Evolutionary conservation across 1,139 yeast genomes (phyloP), one percentile per base, ranked within the genome.

Genomic region (Candida sojae): DNA sequence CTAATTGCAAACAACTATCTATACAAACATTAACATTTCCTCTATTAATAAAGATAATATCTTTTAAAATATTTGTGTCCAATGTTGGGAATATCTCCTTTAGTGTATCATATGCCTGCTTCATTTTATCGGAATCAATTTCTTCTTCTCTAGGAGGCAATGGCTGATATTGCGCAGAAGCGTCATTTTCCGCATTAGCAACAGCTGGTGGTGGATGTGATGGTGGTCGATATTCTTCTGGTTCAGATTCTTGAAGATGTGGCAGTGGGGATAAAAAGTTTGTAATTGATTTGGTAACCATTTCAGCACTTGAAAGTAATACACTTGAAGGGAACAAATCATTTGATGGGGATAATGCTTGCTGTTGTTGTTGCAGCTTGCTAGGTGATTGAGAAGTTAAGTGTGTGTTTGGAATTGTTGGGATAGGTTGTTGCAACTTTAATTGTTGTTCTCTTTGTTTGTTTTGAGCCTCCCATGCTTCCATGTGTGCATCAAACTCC

Each of bases 1-100:
- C 67, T 46, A 73, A 60, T 46, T 70, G 73, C 42, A 75, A 58
- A 52, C 80, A 75, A 5, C 86, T 82, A 60, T 90, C 97, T 2
- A 90, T 87, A 46, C 93, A 86, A 8, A 78, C 79, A 26, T 92
- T 96, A 21, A 88, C 76, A 46, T 86, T 75, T 23, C 88, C 88
- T 48, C 82, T 77, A 60, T 86, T 86, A 63, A 86, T 82, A 1
- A 71, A 69, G 29, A 89, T 77, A 4, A 91, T 85, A 60, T 91
- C 97, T 47, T 76, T 80, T 45, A 91, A 74, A 1, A 91, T 71
- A 0, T 80, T 86, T 37, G 71, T 70, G 56, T 90, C 97, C 50
- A 90, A 69, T 34, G 72, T 73, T 1, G 97, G 96, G 66, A 91
- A 90, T 82, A 91, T 88, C 48, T 83, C 84, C 30, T 70, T 70